Conservation (phyloP, 106 monocot genomes). For the Cymbidium sinense region DNA sequence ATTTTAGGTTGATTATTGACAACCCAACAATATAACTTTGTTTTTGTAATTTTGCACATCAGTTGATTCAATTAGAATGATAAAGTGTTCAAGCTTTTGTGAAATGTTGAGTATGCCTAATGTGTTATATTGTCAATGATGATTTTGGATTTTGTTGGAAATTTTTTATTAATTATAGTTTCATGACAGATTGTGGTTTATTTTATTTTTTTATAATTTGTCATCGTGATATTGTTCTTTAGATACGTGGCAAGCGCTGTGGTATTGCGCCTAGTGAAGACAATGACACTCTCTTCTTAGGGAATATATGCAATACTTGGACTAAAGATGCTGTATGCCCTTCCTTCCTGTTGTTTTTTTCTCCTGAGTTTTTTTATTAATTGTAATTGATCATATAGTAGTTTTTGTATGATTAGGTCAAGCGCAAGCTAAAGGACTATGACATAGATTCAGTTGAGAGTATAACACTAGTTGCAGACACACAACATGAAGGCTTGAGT, state of each 20-base stretch:
- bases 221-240: conserved; percentile 7
- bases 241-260: conserved; percentile 65
- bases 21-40: neutral
- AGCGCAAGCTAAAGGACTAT: conserved; percentile 50
- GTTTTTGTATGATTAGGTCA: conserved; percentile 31
- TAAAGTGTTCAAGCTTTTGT: neutral
- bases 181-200: neutral
- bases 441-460: conserved; percentile 49
- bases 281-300: conserved; percentile 67
- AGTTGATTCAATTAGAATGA: too few species aligned
- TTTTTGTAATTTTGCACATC: neutral
- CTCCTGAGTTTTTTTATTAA: neutral
- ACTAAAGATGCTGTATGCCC: conserved; percentile 59
- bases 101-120: neutral
- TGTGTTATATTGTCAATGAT: neutral
- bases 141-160: neutral
- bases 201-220: neutral
- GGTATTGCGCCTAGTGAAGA: conserved; percentile 66
- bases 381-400: neutral
- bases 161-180: neutral
- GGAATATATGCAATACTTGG: conserved; percentile 78
- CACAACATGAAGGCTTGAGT: conserved; percentile 59
- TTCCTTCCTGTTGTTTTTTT: neutral
- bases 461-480: conserved; percentile 58
- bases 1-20: neutral